Evolutionary conservation across 805 yeast species (phyloP).

Genomic region (Clavispora phyllophila): DNA sequence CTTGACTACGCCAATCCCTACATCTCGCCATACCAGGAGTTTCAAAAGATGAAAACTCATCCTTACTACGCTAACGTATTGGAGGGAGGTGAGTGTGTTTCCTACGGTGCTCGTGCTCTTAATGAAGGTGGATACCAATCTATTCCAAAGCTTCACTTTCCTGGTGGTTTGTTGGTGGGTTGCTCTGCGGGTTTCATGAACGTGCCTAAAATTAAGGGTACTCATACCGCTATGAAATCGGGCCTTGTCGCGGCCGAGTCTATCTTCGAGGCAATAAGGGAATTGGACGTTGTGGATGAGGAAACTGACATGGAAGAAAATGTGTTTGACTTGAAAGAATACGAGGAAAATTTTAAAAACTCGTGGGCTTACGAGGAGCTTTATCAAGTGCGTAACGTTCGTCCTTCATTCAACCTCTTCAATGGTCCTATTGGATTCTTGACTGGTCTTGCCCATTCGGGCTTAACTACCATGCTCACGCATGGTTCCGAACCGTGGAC

Average conservation of each 20-base stretch:
- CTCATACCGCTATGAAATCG: conserved; percentile 95
- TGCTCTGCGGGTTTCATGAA: conserved; percentile 96
- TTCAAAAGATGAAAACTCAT: conserved; percentile 89
- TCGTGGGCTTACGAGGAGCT: conserved; percentile 90
- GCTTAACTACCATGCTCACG: conserved; percentile 72
- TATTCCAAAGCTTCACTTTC: conserved; percentile 84
- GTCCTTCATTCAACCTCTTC: conserved; percentile 77
- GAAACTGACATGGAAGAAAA: conserved; percentile 35
- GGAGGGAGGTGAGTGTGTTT: conserved; percentile 85
- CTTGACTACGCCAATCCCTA: conserved; percentile 93
- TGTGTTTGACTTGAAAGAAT: conserved; percentile 49
- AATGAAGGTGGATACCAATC: conserved; percentile 97
- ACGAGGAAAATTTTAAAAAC: conserved; percentile 57
- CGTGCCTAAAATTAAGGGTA: conserved; percentile 95
- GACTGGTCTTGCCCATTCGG: conserved; percentile 84
- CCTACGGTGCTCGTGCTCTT: conserved; percentile 93
- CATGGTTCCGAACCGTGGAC: conserved; percentile 89
- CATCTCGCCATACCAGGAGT: conserved; percentile 92
- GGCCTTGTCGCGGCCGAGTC: conserved; percentile 94
- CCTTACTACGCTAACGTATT: conserved; percentile 73
- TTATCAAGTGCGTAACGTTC: conserved; percentile 77
- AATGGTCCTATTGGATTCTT: conserved; percentile 55
- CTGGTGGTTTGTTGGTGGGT: conserved; percentile 95
- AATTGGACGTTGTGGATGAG: conserved; percentile 44
- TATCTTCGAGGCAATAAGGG: conserved; percentile 45